Base-by-base conservation (phyloP, 2,329 filamentous ascomycete species). In the Talaromyces atroroseus region DNA sequence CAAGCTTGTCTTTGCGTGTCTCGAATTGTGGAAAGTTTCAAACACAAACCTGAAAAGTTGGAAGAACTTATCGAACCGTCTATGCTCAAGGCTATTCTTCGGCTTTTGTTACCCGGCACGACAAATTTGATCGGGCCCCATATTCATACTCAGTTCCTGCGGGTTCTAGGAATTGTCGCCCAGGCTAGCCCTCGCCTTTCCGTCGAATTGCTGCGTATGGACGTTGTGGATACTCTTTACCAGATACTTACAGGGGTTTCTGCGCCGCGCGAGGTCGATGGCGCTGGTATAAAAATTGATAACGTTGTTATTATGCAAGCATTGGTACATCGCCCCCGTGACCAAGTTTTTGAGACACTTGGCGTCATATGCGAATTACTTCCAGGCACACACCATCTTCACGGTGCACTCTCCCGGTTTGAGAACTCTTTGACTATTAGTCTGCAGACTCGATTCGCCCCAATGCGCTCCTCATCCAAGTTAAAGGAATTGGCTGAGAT, bases 291-390 rank as follows among this genome's bases (percentile, higher is more conserved):
- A 29, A 96, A 95, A 74, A 87, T 97, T 61, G 92, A 97, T 72
- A 96, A 91, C 67, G 92, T 97, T 55, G 84, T 99, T 47, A 94
- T 99, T 66, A 99, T 99, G 95, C 94, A 99, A 75, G 91, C 95
- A 38, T 80, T 99, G 61, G 96, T 99, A 52, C 94, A 97, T 68
- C 86, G 92, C 42, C 94, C 94, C 6, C 86, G 92, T 56, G 95
- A 99, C 63, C 94, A 99, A 73, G 89, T 99, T 18, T 94, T 92
- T 64, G 94, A 99, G 76, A 96, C 95, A 1, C 81, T 99, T 61
- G 97, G 97, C 69, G 91, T 99, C 61, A 91, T 99, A 61, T 96
- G 94, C 76, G 94, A 99, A 74, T 79, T 99, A 29, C 80, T 99
- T 36, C 92, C 92, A 1, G 86, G 83, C 50, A 78, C 92, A 16